phyloP scores from a whole-genome alignment of 768 basidiomycete genomes.

The Fibroporia radiculosa region DNA sequence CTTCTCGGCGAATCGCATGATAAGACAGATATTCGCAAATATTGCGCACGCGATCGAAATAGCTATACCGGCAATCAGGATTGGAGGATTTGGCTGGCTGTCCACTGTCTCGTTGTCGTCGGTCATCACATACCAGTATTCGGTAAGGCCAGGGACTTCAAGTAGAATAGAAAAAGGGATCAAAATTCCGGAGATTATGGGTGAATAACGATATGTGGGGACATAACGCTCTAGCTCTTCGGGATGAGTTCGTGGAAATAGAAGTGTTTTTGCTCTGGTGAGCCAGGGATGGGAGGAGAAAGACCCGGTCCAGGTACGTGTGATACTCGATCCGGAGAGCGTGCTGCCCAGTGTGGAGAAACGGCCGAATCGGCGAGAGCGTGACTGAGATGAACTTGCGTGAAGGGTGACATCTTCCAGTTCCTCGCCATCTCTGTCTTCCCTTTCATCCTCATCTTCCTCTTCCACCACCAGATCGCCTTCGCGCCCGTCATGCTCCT shows the following conservation, averaged over 20 bases:
- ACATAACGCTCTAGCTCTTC: slow-evolving; percentile 28
- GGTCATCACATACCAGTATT: slow-evolving; percentile 64
- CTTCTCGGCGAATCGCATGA: slow-evolving; percentile 67
- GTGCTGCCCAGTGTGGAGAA: slow-evolving; percentile 7
- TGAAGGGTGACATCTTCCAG: background rate
- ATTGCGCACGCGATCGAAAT: slow-evolving; percentile 64
- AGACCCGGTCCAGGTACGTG: background rate
- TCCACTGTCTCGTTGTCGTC: slow-evolving; percentile 38
- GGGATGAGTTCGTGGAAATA: slow-evolving; percentile 16
- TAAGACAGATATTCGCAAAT: slow-evolving; percentile 58
- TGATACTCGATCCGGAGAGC: slow-evolving; percentile 2
- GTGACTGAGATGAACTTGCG: background rate
- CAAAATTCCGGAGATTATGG: slow-evolving; percentile 59
- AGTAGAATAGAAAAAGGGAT: slow-evolving; percentile 77
- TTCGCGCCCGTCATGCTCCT: background rate
- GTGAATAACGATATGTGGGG: slow-evolving; percentile 55
- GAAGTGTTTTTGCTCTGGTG: slow-evolving; percentile 11
- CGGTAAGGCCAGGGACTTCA: slow-evolving; percentile 74
- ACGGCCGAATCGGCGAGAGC: slow-evolving; percentile 5
- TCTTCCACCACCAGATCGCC: background rate
- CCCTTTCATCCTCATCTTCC: background rate
- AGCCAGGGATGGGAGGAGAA: slow-evolving; percentile 5
- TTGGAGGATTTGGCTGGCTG: slow-evolving; percentile 40
- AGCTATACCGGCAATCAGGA: slow-evolving; percentile 54
- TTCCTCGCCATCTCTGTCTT: slow-evolving; percentile 3